phyloP scores from a whole-genome alignment of 352 stramenopile genomes.

The Globisporangium takayamanum region DNA sequence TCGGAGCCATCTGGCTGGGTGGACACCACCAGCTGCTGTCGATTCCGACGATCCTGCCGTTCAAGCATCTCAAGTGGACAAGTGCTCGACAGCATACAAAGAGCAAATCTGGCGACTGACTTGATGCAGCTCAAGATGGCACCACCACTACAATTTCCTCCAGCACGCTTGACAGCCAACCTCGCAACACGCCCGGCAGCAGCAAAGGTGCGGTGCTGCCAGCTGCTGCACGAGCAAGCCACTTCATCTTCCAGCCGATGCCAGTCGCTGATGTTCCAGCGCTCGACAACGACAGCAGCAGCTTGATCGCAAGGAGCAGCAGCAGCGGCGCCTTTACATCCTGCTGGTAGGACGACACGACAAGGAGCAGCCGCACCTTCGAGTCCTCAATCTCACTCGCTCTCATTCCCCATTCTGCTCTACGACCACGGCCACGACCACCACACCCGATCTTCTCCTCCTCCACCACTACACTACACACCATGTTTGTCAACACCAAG shows the following conservation, averaged over 20 bases:
- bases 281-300: background rate
- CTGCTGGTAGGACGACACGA: background rate
- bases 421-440: background rate
- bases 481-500: conserved; percentile 10
- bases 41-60: background rate
- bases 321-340: conserved; percentile 2
- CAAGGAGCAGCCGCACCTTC: background rate
- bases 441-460: background rate
- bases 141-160: background rate
- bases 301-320: too few species aligned
- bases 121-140: background rate
- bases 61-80: too few species aligned
- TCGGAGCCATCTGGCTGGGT: conserved; percentile 10
- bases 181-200: background rate
- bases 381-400: background rate
- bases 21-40: conserved; percentile 1
- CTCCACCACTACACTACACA: background rate
- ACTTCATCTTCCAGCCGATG: background rate
- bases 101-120: background rate
- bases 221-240: conserved; percentile 7
- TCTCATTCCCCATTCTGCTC: conserved; percentile 12
- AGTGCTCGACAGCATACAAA: too few species aligned
- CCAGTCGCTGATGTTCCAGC: background rate
- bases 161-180: background rate
- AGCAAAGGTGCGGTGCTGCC: conserved; percentile 10